phyloP scores from a whole-genome alignment of 805 yeast species.

The Saturnispora sekii region DNA sequence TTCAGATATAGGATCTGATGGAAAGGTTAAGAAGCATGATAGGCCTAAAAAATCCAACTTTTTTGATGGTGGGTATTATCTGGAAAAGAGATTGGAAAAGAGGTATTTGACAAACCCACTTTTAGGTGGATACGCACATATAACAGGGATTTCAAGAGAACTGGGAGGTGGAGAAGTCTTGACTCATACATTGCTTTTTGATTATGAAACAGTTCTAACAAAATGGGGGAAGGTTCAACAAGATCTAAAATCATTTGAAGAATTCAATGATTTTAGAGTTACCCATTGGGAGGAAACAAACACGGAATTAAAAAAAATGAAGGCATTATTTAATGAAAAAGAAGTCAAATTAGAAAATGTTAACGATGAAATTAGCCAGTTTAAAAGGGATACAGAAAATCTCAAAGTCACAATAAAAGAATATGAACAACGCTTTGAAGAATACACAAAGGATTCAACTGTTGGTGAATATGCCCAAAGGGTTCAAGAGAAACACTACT shows the following conservation, averaged over 20 bases:
- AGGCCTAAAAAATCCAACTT: slow-evolving; percentile 11
- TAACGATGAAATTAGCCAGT: slow-evolving; percentile 11
- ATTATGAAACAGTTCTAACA: slow-evolving; percentile 39
- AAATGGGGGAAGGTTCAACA: slow-evolving; percentile 33
- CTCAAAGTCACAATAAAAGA: slow-evolving; percentile 12
- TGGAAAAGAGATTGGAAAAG: slow-evolving; percentile 50
- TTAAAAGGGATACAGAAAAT: slow-evolving; percentile 11
- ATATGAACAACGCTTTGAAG: slow-evolving; percentile 2
- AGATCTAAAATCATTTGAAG: slow-evolving; percentile 39
- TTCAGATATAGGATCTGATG: background rate
- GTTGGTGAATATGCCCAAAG: slow-evolving; percentile 24
- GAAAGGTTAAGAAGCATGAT: slow-evolving; percentile 13
- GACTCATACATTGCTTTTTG: slow-evolving; percentile 56
- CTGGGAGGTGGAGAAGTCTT: slow-evolving; percentile 28
- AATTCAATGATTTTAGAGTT: slow-evolving; percentile 31
- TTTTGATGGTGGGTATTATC: slow-evolving; percentile 35
- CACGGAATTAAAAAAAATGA: slow-evolving; percentile 36
- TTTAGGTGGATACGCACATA: slow-evolving; percentile 25
- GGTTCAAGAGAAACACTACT: slow-evolving; percentile 34
- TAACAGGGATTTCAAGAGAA: slow-evolving; percentile 29
- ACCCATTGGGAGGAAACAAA: slow-evolving; percentile 35
- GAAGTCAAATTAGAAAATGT: slow-evolving; percentile 24
- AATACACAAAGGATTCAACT: slow-evolving; percentile 8
- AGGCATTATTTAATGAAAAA: slow-evolving; percentile 35
- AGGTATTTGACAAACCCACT: slow-evolving; percentile 65